A percentile compares a stretch with the other conserved stretches of the same genome.
These are phyloP conservation scores for Fraxinus nigra DNA, from an alignment of 305 asterid genomes.

Conservation along the genomic window DNA sequence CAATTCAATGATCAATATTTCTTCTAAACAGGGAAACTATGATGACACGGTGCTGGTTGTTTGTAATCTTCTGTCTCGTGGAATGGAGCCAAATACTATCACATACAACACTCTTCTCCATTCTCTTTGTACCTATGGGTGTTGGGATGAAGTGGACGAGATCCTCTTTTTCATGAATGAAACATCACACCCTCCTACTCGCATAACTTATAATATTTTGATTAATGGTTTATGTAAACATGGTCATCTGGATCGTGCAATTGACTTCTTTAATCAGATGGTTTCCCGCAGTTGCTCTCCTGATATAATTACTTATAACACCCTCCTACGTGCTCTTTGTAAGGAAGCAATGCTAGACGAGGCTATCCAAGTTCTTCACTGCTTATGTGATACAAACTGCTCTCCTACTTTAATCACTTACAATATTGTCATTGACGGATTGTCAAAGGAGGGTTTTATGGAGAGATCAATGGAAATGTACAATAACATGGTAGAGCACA, in stretches of 20 bases:
- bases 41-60: constrained; percentile 51
- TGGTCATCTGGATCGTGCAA: constrained; percentile 66
- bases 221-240: constrained; percentile 78
- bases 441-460: constrained; percentile 69
- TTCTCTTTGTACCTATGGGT: constrained; percentile 54
- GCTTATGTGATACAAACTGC: constrained; percentile 37
- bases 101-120: constrained; percentile 82
- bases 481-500: constrained; percentile 47
- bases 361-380: constrained; percentile 52
- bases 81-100: constrained; percentile 66
- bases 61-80: constrained; percentile 52
- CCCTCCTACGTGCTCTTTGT: constrained; percentile 66
- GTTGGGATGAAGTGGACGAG: constrained; percentile 69
- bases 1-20: constrained; percentile 63
- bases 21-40: constrained; percentile 62
- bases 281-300: constrained; percentile 48
- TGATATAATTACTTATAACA: constrained; percentile 77
- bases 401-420: constrained; percentile 66
- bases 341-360: constrained; percentile 63
- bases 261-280: constrained; percentile 65
- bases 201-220: constrained; percentile 68
- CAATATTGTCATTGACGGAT: constrained; percentile 74
- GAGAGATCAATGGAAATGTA: constrained; percentile 66
- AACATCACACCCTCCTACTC: constrained; percentile 56
- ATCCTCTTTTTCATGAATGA: constrained; percentile 59